These are phyloP conservation scores for Thamnidium elegans DNA, from an alignment of 192 early-diverging fungal genomes.

Conservation along the genomic window DNA sequence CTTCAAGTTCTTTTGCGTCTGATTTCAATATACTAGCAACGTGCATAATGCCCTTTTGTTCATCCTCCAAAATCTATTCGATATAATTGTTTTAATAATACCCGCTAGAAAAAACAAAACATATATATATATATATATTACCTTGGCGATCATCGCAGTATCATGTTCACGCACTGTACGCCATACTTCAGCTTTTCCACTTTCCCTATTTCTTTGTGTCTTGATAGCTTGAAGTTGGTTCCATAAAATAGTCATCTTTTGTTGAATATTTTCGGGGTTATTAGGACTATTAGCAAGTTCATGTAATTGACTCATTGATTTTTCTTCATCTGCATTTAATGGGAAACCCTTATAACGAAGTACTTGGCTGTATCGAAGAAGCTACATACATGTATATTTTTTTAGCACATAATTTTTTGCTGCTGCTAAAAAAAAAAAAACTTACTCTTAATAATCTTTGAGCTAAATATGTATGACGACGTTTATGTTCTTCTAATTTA, in stretches of 20 bases:
- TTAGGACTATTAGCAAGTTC: constrained; percentile 62
- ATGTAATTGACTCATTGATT: constrained; percentile 66
- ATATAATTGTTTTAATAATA: not conserved
- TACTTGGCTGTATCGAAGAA: constrained; percentile 86
- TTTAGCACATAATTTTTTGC: constrained; percentile 41
- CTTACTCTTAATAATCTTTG: constrained; percentile 69
- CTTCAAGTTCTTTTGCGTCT: constrained; percentile 16
- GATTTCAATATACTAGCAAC: constrained; percentile 24
- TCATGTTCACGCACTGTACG: constrained; percentile 17
- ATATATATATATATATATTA: constrained; percentile 3
- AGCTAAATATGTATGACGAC: constrained; percentile 72
- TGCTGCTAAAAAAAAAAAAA: not conserved
- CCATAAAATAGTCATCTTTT: constrained; percentile 80
- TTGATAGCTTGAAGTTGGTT: constrained; percentile 71
- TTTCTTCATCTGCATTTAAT: constrained; percentile 80
- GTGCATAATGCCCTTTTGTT: constrained; percentile 21
- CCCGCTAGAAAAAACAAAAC: not conserved
- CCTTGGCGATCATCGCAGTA: constrained; percentile 12
- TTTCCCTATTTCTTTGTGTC: constrained; percentile 23
- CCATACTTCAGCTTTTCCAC: constrained; percentile 14
- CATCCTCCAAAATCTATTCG: constrained; percentile 19
- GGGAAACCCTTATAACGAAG: constrained; percentile 80
- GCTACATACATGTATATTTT: constrained; percentile 46
- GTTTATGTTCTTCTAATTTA: constrained; percentile 75
- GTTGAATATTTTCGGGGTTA: constrained; percentile 61